phyloP scores from a whole-genome alignment of 768 basidiomycete genomes.

The Lentinula sp. region DNA sequence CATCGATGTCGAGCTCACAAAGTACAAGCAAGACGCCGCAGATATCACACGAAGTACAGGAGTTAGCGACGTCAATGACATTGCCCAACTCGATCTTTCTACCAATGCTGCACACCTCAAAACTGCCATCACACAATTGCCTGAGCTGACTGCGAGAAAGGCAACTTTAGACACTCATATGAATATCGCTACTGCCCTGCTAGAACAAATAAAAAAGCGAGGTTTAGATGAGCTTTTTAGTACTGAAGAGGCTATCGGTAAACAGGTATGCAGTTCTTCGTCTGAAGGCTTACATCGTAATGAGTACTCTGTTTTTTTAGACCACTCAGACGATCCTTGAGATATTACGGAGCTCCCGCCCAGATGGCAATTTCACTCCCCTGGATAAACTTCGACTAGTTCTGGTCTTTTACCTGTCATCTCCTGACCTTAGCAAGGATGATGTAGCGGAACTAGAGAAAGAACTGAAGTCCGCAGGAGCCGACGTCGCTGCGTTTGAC shows the following conservation, averaged over 20 bases:
- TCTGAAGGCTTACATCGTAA: neutral
- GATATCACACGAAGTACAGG: constrained; percentile 96
- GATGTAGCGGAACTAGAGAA: constrained; percentile 85
- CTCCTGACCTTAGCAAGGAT: constrained; percentile 80
- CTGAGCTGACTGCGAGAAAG: constrained; percentile 94
- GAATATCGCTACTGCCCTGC: constrained; percentile 94
- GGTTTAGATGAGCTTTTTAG: constrained; percentile 97
- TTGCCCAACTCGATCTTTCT: constrained; percentile 92
- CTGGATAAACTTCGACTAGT: constrained; percentile 90
- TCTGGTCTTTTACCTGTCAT: constrained; percentile 92
- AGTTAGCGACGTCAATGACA: constrained; percentile 92
- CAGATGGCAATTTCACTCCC: constrained; percentile 59
- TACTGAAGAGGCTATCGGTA: constrained; percentile 84
- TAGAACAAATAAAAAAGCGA: constrained; percentile 93
- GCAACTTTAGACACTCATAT: constrained; percentile 97
- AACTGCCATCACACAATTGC: constrained; percentile 94
- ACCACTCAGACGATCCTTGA: constrained; percentile 79
- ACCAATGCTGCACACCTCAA: constrained; percentile 93
- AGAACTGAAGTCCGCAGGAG: constrained; percentile 78
- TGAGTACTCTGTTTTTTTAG: constrained; percentile 25
- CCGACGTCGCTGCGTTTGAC: constrained; percentile 78
- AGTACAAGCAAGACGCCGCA: constrained; percentile 92
- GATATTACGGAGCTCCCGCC: constrained; percentile 68
- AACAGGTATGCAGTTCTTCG: constrained; percentile 50
- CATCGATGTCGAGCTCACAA: constrained; percentile 86